These are phyloP conservation scores for Salvia miltiorrhiza DNA, from an alignment of 257 asterid species.

Conservation along the genomic window DNA sequence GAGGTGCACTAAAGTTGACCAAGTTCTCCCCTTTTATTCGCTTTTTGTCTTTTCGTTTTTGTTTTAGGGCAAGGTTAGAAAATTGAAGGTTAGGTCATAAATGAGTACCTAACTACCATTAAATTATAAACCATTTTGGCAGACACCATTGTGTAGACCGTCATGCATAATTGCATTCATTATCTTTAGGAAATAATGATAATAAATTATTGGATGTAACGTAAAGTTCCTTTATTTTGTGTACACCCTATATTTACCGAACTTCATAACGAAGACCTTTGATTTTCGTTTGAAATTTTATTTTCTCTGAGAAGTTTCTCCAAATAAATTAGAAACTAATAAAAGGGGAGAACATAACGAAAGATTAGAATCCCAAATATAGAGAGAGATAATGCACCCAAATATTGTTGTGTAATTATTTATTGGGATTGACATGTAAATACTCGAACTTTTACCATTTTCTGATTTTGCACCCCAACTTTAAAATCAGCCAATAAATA, in stretches of 20 bases:
- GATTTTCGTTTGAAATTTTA: background rate
- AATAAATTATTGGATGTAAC: conserved; percentile 16
- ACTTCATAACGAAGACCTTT: background rate
- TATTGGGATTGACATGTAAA: too few relatives aligned
- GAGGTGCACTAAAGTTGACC: background rate
- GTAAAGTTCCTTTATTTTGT: conserved; percentile 20
- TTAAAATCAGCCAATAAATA: too few relatives aligned
- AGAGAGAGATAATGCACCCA: too few relatives aligned
- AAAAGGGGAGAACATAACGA: too few relatives aligned
- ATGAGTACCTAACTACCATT: conserved; percentile 24
- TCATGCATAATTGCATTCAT: conserved; percentile 17
- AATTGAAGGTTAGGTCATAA: conserved; percentile 24
- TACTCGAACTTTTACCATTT: too few relatives aligned
- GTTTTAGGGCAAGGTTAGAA: background rate
- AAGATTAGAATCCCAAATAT: too few relatives aligned
- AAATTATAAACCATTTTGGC: conserved; percentile 14
- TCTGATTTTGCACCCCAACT: too few relatives aligned
- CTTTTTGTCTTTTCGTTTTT: background rate
- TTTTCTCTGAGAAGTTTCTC: background rate
- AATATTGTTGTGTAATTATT: too few relatives aligned
- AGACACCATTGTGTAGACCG: conserved; percentile 17
- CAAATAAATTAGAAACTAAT: too few relatives aligned
- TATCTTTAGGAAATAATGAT: background rate
- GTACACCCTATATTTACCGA: background rate
- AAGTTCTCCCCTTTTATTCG: background rate